A percentile compares a stretch with the other conserved stretches of the same genome.
phyloP scores from a whole-genome alignment of 805 yeast species.

The Candida ficus region DNA sequence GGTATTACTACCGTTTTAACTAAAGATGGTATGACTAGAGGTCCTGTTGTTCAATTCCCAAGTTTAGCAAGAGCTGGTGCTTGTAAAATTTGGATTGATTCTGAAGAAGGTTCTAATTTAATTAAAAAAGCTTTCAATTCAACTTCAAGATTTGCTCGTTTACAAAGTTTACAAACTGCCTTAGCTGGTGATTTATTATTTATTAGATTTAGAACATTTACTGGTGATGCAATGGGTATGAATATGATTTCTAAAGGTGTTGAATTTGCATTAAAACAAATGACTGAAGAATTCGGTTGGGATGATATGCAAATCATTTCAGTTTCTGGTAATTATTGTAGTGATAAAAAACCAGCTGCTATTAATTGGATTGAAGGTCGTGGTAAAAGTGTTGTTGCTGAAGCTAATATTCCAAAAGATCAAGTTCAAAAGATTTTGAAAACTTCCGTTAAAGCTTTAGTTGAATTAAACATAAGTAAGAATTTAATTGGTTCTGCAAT shows the following conservation, averaged over 20 bases:
- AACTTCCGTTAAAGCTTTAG: slow-evolving; percentile 88
- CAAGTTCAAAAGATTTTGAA: slow-evolving; percentile 80
- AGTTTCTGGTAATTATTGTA: slow-evolving; percentile 95
- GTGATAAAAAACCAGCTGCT: slow-evolving; percentile 97
- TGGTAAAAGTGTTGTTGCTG: slow-evolving; percentile 97
- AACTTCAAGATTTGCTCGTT: slow-evolving; percentile 94
- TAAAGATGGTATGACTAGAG: slow-evolving; percentile 98
- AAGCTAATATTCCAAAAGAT: slow-evolving; percentile 81
- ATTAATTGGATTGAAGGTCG: slow-evolving; percentile 99
- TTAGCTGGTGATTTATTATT: slow-evolving; percentile 87
- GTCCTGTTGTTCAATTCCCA: slow-evolving; percentile 93
- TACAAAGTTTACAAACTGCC: slow-evolving; percentile 87
- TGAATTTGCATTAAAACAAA: slow-evolving; percentile 74
- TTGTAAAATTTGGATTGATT: slow-evolving; percentile 92
- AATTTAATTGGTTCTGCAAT: slow-evolving; percentile 94
- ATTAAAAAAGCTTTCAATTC: slow-evolving; percentile 91
- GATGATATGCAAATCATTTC: slow-evolving; percentile 90
- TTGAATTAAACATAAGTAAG: slow-evolving; percentile 82
- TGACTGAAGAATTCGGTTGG: slow-evolving; percentile 88
- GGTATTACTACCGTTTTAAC: slow-evolving; percentile 91
- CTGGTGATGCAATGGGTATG: slow-evolving; percentile 99
- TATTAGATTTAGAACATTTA: slow-evolving; percentile 94
- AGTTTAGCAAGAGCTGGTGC: slow-evolving; percentile 84
- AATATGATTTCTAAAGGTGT: slow-evolving; percentile 99
- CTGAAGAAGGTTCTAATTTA: slow-evolving; percentile 82